Conservation (phyloP, 2,329 filamentous ascomycete genomes). For the Monosporascus sp. region DNA sequence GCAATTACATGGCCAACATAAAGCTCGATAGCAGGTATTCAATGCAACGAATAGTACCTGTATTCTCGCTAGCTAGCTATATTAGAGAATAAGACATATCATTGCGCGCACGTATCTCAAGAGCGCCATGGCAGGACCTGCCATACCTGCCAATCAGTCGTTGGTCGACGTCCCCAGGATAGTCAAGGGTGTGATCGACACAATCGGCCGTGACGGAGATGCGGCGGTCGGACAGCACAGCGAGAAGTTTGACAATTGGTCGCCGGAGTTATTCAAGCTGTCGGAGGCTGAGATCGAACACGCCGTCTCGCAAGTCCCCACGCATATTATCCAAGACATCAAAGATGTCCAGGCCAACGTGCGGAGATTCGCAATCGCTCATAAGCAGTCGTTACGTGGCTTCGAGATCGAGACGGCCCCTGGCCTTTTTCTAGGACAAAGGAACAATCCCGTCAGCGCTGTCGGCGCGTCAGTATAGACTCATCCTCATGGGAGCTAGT, state of each 20-base stretch:
- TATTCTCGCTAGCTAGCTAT: too few species aligned
- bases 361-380: slow-evolving; percentile 41
- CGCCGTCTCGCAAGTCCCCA: slow-evolving; percentile 37
- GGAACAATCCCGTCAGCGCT: slow-evolving; percentile 40
- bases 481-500: too few species aligned
- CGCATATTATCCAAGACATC: slow-evolving; percentile 36
- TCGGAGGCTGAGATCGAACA: slow-evolving; percentile 38
- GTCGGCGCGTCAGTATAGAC: slow-evolving; percentile 31
- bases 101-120: too few species aligned
- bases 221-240: slow-evolving; percentile 43
- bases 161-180: slow-evolving; percentile 19
- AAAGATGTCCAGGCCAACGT: slow-evolving; percentile 44
- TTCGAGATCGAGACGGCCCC: slow-evolving; percentile 46
- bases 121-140: too few species aligned
- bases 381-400: slow-evolving; percentile 40
- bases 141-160: too few species aligned
- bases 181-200: slow-evolving; percentile 42
- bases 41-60: too few species aligned
- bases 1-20: too few species aligned
- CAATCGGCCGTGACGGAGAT: slow-evolving; percentile 42
- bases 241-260: slow-evolving; percentile 51
- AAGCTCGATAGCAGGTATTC: too few species aligned
- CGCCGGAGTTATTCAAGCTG: slow-evolving; percentile 42
- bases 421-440: slow-evolving; percentile 46
- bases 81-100: too few species aligned